phyloP scores from a whole-genome alignment of 176 grass and related monocot genomes.

The Aegilops longissima region DNA sequence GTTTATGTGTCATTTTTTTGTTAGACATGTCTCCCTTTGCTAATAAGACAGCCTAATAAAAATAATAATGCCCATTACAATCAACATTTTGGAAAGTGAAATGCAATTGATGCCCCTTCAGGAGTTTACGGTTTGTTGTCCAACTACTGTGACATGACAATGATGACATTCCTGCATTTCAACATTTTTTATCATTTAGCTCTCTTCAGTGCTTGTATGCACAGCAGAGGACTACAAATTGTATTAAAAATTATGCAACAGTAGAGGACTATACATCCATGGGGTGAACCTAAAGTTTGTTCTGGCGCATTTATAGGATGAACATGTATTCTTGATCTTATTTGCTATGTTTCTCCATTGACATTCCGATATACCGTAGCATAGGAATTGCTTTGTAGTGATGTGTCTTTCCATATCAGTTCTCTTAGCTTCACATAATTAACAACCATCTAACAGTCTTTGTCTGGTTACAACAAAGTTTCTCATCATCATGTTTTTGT shows the following conservation, averaged over 20 bases:
- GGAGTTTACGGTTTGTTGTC: neutral
- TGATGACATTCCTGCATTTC: neutral
- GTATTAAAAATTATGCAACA: neutral
- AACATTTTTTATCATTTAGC: neutral
- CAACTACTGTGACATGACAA: neutral
- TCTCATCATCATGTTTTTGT: neutral
- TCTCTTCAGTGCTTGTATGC: neutral
- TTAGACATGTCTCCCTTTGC: neutral
- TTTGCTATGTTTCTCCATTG: neutral
- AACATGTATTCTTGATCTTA: neutral
- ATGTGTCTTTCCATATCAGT: neutral
- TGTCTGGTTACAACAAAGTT: neutral
- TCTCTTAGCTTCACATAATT: conserved; percentile 22
- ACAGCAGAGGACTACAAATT: neutral
- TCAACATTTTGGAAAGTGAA: neutral
- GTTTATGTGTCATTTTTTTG: neutral
- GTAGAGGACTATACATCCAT: neutral
- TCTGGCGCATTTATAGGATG: conserved; percentile 12
- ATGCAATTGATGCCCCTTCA: neutral
- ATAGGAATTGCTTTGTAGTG: neutral
- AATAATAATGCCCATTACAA: neutral
- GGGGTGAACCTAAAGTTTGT: neutral
- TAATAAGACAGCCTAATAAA: neutral
- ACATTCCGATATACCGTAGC: neutral
- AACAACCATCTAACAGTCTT: neutral